These are phyloP conservation scores for Pouteria campechiana DNA, from an alignment of 179 eudicot genomes.

Conservation along the genomic window DNA sequence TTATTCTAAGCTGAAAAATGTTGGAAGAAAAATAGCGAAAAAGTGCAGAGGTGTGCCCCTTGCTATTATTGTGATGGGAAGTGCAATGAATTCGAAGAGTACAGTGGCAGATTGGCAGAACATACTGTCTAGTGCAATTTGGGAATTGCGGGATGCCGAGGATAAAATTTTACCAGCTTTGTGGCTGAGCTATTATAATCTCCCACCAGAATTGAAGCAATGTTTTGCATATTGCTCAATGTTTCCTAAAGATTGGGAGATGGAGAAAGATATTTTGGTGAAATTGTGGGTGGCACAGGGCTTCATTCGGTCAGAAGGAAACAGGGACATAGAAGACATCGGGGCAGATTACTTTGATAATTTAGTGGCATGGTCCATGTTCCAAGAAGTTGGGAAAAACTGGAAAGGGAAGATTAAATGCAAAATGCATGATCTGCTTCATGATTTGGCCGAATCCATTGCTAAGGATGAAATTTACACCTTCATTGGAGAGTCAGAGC, in stretches of 20 bases:
- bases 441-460: conserved; percentile 19
- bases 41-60: conserved; percentile 28
- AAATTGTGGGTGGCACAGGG: conserved; percentile 27
- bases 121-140: conserved; percentile 10
- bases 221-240: conserved; percentile 23
- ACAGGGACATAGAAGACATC: conserved; percentile 9
- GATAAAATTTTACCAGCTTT: conserved; percentile 11
- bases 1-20: conserved; percentile 1
- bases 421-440: conserved; percentile 31
- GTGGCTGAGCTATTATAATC: conserved; percentile 20
- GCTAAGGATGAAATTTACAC: conserved; percentile 11
- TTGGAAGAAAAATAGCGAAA: conserved; percentile 14
- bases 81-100: conserved; percentile 13
- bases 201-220: conserved; percentile 11
- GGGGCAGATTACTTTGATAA: conserved; percentile 15
- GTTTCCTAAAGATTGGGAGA: conserved; percentile 17
- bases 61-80: conserved; percentile 13
- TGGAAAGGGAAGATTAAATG: conserved; percentile 2
- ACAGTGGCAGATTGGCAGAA: conserved; percentile 11
- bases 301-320: conserved; percentile 3
- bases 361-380: conserved; percentile 17
- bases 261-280: conserved; percentile 14
- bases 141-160: conserved; percentile 10
- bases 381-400: conserved; percentile 9
- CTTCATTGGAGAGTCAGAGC: background rate